These are phyloP conservation scores for Wilcoxina mikolae DNA, from an alignment of 495 filamentous ascomycete species.

Conservation along the genomic window DNA sequence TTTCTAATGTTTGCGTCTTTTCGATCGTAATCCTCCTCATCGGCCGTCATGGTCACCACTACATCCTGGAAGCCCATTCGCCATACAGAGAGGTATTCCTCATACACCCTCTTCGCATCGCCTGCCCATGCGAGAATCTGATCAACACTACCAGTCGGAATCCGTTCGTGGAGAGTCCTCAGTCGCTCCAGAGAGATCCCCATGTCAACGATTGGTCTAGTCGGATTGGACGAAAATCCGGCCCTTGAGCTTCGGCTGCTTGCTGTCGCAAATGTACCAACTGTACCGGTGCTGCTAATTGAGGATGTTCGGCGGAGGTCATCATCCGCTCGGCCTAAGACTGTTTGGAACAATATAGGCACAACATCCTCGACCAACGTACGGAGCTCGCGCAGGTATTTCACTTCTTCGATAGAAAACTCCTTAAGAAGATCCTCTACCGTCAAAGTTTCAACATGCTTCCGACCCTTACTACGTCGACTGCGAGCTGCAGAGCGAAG, in stretches of 20 bases:
- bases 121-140: conserved; percentile 67
- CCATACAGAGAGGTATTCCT: conserved; percentile 81
- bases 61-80: conserved; percentile 89
- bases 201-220: conserved; percentile 87
- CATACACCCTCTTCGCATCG: conserved; percentile 59
- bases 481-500: conserved; percentile 41
- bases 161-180: conserved; percentile 60
- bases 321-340: conserved; percentile 50
- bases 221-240: conserved; percentile 40
- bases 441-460: conserved; percentile 40
- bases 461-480: conserved; percentile 34
- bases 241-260: conserved; percentile 21
- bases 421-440: conserved; percentile 64
- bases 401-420: conserved; percentile 66
- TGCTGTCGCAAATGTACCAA: neutral
- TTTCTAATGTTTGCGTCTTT: conserved; percentile 18
- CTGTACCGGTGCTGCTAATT: conserved; percentile 3
- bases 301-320: conserved; percentile 17
- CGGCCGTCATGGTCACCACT: conserved; percentile 78
- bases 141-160: conserved; percentile 54
- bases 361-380: conserved; percentile 93
- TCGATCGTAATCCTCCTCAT: conserved; percentile 19
- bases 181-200: conserved; percentile 76
- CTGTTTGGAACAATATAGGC: conserved; percentile 75
- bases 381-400: conserved; percentile 83